Evolutionary conservation across 495 filamentous ascomycete genomes (phyloP).

Genomic region (Podospora conica): DNA sequence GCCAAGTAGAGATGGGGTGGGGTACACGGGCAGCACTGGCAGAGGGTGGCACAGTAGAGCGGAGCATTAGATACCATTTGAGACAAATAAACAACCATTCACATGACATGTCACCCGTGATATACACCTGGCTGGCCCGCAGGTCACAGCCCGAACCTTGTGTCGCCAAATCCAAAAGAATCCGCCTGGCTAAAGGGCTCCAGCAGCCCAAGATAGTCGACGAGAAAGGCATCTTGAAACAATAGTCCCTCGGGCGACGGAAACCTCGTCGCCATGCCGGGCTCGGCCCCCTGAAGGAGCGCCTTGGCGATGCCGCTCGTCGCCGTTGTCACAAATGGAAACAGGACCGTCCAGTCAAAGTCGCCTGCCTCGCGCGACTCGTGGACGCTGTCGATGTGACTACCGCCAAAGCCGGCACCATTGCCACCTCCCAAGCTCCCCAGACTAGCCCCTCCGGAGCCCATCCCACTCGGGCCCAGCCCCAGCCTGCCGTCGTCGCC

Average conservation of each 20-base stretch:
- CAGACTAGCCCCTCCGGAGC: neutral
- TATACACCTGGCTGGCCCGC: neutral
- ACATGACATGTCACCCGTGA: too few relatives aligned
- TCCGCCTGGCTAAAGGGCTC: conserved; percentile 9
- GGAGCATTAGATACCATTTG: too few relatives aligned
- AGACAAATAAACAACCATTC: too few relatives aligned
- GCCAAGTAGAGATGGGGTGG: neutral
- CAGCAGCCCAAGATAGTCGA: conserved; percentile 12
- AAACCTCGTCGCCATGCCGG: conserved; percentile 13
- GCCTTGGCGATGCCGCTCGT: conserved; percentile 24
- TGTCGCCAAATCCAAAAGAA: conserved; percentile 4
- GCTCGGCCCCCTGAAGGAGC: conserved; percentile 11
- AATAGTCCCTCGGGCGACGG: conserved; percentile 13
- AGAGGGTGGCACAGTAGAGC: too few relatives aligned
- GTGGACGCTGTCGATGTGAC: conserved; percentile 2
- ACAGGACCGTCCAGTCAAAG: conserved; percentile 27
- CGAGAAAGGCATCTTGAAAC: conserved; percentile 13
- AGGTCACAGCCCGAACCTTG: neutral
- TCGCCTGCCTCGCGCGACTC: conserved; percentile 6
- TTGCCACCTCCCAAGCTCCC: neutral
- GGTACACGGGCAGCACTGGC: too few relatives aligned
- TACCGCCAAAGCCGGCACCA: neutral
- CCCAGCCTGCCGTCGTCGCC: neutral
- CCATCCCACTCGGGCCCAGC: neutral
- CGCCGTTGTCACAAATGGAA: conserved; percentile 25